Evolutionary conservation across 2,329 filamentous ascomycete species (phyloP), one percentile per base, ranked within the genome.

Genomic region (Fusarium heterosporum): DNA sequence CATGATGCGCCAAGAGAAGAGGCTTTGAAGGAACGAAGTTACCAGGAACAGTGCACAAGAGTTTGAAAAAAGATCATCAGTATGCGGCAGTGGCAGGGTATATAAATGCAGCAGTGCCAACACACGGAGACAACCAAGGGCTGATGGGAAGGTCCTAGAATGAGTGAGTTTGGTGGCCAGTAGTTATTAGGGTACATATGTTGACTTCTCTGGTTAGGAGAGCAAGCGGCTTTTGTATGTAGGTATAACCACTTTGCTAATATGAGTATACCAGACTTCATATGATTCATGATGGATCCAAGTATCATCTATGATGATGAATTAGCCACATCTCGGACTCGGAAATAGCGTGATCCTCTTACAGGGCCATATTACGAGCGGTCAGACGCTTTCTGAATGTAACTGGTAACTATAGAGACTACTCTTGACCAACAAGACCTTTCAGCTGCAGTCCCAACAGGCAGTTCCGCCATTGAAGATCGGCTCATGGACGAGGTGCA

Each of bases 401-500:
- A n/a, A 17, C n/a, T n/a, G 16, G n/a, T 17, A 36, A 36, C n/a
- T 36, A 32, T 47, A 9, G 36, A 46, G 47, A 46, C 28, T 29
- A 52, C 29, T 39, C 50, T 38, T 25, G 43, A 63, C 58, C 14
- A 32, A 47, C 16, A 45, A 41, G 26, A 17, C 45, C 47, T 46
- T 32, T 22, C 16, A 11, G n/a, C 38, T 48, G 28, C 26, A 46
- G 42, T 55, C 36, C 25, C 38, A 59, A 28, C 14, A 17, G 19
- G 34, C 6, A 36, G 16, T 36, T 36, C 34, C 34, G 34, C 34
- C 10, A 34, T 16, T 16, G 13, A 34, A 34, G 30, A 6, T 14
- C 30, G 30, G 13, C 30, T 7, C 16, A 63, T 17, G 36, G 43
- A 50, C 46, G 41, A 10, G 19, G 61, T 68, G 61, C 61, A 69